Percentiles rank a stretch among this genome's conserved stretches.
These are phyloP conservation scores for Notholithocarpus densiflorus DNA, from an alignment of 306 rosid species.

Conservation along the genomic window DNA sequence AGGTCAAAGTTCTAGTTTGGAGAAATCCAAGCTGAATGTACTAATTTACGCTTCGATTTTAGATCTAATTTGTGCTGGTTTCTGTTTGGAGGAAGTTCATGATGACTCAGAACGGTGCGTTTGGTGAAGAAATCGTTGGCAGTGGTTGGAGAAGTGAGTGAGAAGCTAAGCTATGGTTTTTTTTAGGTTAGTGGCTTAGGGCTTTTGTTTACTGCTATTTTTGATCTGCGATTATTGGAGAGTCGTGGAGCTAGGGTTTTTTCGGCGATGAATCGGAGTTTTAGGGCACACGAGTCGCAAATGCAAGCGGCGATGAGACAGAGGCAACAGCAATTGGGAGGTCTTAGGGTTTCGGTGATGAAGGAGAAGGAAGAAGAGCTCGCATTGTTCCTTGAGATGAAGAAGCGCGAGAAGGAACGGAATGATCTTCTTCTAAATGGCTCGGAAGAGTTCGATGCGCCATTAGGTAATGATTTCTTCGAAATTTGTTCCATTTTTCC, in stretches of 20 bases:
- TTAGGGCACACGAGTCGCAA: constrained; percentile 75
- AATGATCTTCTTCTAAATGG: constrained; percentile 70
- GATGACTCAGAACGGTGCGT: constrained; percentile 5
- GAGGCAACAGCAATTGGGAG: constrained; percentile 57
- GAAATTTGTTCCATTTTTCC: background rate
- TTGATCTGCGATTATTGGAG: constrained; percentile 24
- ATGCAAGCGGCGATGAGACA: constrained; percentile 61
- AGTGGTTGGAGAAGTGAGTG: constrained; percentile 28
- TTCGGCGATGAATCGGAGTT: constrained; percentile 77
- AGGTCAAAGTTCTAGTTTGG: background rate
- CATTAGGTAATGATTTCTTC: constrained; percentile 50
- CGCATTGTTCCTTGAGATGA: constrained; percentile 81
- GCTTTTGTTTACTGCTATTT: constrained; percentile 6
- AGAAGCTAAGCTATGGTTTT: constrained; percentile 16
- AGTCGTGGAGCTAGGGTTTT: constrained; percentile 25
- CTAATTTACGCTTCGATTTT: background rate
- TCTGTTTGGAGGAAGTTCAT: constrained; percentile 17
- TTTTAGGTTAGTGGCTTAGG: constrained; percentile 15
- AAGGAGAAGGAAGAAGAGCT: constrained; percentile 90
- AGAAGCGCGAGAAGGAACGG: constrained; percentile 84
- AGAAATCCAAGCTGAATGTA: background rate
- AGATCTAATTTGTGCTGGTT: constrained; percentile 34
- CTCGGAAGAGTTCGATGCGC: constrained; percentile 67
- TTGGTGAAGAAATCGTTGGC: constrained; percentile 17
- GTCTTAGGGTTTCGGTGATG: constrained; percentile 39